Evolutionary conservation across 2,329 filamentous ascomycete genomes (phyloP), one percentile per base, ranked within the genome.

Genomic region (Pseudogymnoascus sp.): DNA sequence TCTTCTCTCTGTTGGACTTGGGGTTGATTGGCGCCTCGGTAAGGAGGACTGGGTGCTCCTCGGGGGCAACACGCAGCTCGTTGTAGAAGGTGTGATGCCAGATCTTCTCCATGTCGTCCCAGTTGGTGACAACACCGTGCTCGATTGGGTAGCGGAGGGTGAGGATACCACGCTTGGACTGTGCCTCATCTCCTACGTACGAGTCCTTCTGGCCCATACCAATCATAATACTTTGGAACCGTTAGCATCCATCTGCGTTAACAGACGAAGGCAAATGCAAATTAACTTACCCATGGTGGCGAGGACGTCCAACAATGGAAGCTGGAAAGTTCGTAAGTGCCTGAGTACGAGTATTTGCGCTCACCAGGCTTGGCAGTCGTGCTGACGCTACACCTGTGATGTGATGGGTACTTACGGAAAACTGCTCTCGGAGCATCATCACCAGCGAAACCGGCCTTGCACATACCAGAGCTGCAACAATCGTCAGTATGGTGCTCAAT

Each of bases 11-110:
- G 88, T 99, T 99, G 85, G 91, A 96, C 88, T 97, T 97, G 80
- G 95, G 95, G 89, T 99, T 99, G 89, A 99, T 97, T 73, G 95
- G 95, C 74, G 95, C 95, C 86, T 99, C 95, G 74, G 95, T 99
- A 80, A 99, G 87, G 78, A 99, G 88, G 78, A 97, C 93, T 75
- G 95, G 95, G 88, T 99, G 95, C 89, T 99, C 95, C 87, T 99
- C 95, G 74, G 95, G 95, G 75, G 95, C 95, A 70, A 99, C 95
- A 93, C 95, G 93, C 77, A 99, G 87, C 87, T 99, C 95, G 84
- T 99, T 99, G 91, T 97, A 99, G 88, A 99, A 99, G 78, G 95
- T 97, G 91, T 99, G 95, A 82, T 99, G 95, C 95, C 95, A 99
- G 75, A 99, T 97, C 89, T 97, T 97, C 87, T 97, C 95, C 95